Evolutionary conservation across 306 rosid species (phyloP), one percentile per base, ranked within the genome.

Genomic region (Malus orientalis): DNA sequence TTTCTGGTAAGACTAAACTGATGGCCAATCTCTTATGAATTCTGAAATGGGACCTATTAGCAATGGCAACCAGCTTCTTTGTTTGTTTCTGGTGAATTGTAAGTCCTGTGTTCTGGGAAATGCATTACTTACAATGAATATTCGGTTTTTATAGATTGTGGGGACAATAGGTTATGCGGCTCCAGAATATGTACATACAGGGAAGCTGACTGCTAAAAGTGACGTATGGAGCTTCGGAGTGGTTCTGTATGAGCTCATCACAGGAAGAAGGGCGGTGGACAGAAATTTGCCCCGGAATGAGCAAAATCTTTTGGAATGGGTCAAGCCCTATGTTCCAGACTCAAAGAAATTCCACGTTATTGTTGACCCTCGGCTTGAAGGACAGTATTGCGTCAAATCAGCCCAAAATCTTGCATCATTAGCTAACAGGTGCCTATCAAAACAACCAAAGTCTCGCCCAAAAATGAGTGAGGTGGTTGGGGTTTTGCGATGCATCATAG

Each of bases 141-240:
- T 68, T 83, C 67, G 55, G 20, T 38, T 81, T 75, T 77, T 76
- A 40, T 84, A 95, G 97, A 97, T 95, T 84, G 99, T 95, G 6
- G 99, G 99, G 38, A 95, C 99, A 4, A 80, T 95, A 67, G 99
- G 99, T 25, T 95, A 95, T 84, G 97, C 96, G 6, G 97, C 99
- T 18, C 99, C 99, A 20, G 97, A 92, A 86, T 95, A 95, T 83
- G 93, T 95, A 78, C 97, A 89, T 67, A 92, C 99, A 0, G 96
- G 99, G 33, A 89, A 83, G 90, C 84, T 95, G 72, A 95, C 99
- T 32, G 84, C 96, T 6, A 95, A 95, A 81, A 92, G 99, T 74
- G 97, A 95, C 70, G 99, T 95, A 2, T 95, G 97, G 97, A 92
- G 99, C 86, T 95, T 88, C 64, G 99, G 99, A 1, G 97, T 95